Conservation (phyloP, 1,284 basidiomycete species). For the Marasmius tenuissimus region DNA sequence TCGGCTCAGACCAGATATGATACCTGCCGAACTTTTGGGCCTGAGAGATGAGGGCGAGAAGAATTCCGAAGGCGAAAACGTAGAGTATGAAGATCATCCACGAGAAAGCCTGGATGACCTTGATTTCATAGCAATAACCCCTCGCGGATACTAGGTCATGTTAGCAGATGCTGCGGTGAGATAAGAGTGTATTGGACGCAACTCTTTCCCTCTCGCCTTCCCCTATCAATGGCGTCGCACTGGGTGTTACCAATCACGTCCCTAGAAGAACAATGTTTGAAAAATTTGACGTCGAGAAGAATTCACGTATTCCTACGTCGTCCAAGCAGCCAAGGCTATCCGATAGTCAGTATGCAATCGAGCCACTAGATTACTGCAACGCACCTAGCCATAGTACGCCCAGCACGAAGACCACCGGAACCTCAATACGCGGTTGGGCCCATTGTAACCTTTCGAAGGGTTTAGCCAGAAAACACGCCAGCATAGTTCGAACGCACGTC, state of each 20-base stretch:
- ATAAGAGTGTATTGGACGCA: conserved; percentile 22
- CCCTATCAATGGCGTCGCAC: conserved; percentile 53
- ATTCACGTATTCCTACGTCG: conserved; percentile 47
- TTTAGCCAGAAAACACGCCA: not conserved
- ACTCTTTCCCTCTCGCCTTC: conserved; percentile 60
- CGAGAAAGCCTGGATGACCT: conserved; percentile 73
- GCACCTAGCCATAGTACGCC: conserved; percentile 68
- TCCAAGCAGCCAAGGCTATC: conserved; percentile 72
- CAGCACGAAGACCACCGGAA: conserved; percentile 50
- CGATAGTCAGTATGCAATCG: conserved; percentile 7
- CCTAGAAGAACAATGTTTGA: conserved; percentile 33
- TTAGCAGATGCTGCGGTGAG: conserved; percentile 6
- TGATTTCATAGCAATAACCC: conserved; percentile 75
- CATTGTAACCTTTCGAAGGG: conserved; percentile 54
- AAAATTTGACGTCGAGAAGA: conserved; percentile 1
- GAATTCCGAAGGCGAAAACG: conserved; percentile 40
- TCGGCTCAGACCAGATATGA: conserved; percentile 41
- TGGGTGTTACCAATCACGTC: conserved; percentile 69
- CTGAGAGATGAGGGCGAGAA: conserved; percentile 34
- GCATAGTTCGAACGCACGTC: conserved; percentile 39
- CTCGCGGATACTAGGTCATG: conserved; percentile 48
- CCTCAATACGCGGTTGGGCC: conserved; percentile 66
- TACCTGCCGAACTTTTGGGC: conserved; percentile 41
- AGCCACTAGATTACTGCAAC: conserved; percentile 20
- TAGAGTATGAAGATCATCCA: conserved; percentile 70